Evolutionary conservation across 2,329 filamentous ascomycete genomes (phyloP).

Genomic region (Pseudopithomyces maydicus): DNA sequence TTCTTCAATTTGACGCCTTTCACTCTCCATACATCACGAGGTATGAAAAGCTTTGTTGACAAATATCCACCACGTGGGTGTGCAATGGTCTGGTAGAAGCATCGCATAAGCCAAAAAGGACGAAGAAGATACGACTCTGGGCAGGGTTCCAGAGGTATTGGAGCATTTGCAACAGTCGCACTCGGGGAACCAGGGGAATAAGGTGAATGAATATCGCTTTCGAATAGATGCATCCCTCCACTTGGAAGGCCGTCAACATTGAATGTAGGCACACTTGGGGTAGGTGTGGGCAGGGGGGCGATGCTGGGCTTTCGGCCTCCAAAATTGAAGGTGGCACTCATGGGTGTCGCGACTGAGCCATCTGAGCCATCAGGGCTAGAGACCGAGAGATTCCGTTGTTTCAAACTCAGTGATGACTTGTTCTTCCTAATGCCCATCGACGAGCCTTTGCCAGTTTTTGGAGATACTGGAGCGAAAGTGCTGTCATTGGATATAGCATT

Average conservation of each 20-base stretch:
- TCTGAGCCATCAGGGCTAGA: conserved; percentile 66
- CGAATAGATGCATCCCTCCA: conserved; percentile 80
- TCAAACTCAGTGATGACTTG: conserved; percentile 66
- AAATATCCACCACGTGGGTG: conserved; percentile 92
- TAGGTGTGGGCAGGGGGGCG: conserved; percentile 69
- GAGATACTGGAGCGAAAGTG: conserved; percentile 42
- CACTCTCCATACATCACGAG: conserved; percentile 90
- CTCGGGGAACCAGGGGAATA: conserved; percentile 69
- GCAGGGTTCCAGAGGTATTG: conserved; percentile 85
- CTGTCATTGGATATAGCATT: conserved; percentile 53
- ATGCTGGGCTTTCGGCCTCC: conserved; percentile 54
- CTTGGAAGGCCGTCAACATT: conserved; percentile 61
- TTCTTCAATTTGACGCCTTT: conserved; percentile 92
- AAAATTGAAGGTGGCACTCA: conserved; percentile 68
- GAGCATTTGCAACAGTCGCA: conserved; percentile 65
- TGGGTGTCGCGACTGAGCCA: conserved; percentile 74
- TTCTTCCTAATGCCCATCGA: conserved; percentile 52
- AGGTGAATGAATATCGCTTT: conserved; percentile 76
- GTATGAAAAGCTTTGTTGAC: conserved; percentile 88
- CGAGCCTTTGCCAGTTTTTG: conserved; percentile 38
- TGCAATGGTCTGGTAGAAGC: conserved; percentile 86
- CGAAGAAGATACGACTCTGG: conserved; percentile 87
- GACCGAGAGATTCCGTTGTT: conserved; percentile 74
- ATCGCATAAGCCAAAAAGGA: conserved; percentile 97
- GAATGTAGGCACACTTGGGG: conserved; percentile 68